These are phyloP conservation scores for Acacia acuminata DNA, from an alignment of 306 rosid genomes.

Conservation along the genomic window DNA sequence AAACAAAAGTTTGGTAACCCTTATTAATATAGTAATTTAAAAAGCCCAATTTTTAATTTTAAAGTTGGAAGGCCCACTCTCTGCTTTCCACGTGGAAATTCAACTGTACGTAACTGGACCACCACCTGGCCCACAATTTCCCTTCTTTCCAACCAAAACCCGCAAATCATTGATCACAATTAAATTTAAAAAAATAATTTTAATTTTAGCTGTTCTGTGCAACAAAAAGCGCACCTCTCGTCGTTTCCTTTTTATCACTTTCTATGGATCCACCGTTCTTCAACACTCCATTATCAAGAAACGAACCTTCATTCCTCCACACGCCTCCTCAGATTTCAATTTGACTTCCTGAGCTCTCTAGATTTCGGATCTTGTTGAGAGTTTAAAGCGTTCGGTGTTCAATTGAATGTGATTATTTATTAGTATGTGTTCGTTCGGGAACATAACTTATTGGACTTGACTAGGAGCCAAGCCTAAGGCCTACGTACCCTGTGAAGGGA, in stretches of 20 bases:
- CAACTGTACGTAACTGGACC: slow-evolving; percentile 16
- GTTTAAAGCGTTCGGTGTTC: background rate
- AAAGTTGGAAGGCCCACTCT: background rate
- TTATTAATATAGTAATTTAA: background rate
- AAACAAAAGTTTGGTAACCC: background rate
- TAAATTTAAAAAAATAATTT: background rate
- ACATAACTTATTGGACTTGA: too few species aligned
- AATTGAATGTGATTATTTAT: background rate
- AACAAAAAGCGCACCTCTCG: slow-evolving; percentile 48
- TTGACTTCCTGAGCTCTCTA: background rate
- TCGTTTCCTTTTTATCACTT: slow-evolving; percentile 53
- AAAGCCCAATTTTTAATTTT: background rate
- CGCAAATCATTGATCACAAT: slow-evolving; percentile 9
- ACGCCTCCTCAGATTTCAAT: slow-evolving; percentile 2
- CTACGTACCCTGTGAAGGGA: too few species aligned
- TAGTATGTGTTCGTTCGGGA: too few species aligned
- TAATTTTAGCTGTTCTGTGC: slow-evolving; percentile 19
- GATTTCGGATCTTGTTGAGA: slow-evolving; percentile 27
- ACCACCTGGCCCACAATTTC: background rate
- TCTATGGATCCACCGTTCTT: slow-evolving; percentile 43
- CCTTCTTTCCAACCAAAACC: slow-evolving; percentile 18
- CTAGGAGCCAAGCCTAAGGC: too few species aligned
- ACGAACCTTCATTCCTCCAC: slow-evolving; percentile 32
- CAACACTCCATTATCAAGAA: slow-evolving; percentile 24
- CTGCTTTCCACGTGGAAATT: slow-evolving; percentile 13